Evolutionary conservation across 1,284 basidiomycete genomes (phyloP).

Genomic region (Termitomyces sp.): DNA sequence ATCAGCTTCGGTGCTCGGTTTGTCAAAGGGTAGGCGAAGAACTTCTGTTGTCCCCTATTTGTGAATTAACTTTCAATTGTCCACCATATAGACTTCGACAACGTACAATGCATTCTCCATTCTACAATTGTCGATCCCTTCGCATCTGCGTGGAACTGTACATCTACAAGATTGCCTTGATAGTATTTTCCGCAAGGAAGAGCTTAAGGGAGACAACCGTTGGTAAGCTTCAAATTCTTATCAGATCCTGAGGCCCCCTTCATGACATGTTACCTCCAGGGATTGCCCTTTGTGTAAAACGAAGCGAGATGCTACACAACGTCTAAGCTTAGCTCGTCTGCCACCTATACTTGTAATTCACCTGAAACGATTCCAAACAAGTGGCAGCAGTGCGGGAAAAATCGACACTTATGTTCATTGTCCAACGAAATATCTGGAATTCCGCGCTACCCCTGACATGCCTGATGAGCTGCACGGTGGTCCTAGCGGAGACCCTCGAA

Average conservation of each 20-base stretch:
- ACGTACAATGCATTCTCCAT: conserved; percentile 99
- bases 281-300: conserved; percentile 91
- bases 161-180: conserved; percentile 82
- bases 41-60: neutral
- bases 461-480: conserved; percentile 51
- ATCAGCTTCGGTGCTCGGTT: conserved; percentile 84
- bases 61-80: conserved; percentile 2
- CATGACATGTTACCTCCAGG: conserved; percentile 40
- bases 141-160: conserved; percentile 52
- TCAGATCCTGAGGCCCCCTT: neutral
- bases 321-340: conserved; percentile 84
- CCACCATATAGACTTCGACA: conserved; percentile 75
- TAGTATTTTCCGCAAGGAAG: conserved; percentile 86
- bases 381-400: conserved; percentile 94
- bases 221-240: conserved; percentile 56
- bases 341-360: conserved; percentile 95
- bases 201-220: conserved; percentile 90
- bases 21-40: conserved; percentile 74
- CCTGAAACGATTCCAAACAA: conserved; percentile 91
- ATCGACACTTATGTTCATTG: conserved; percentile 88
- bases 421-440: conserved; percentile 77
- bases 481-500: conserved; percentile 66
- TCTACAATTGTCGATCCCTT: conserved; percentile 85
- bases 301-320: conserved; percentile 79
- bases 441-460: conserved; percentile 77